Conservation (phyloP, 139 green algal genomes). For the Micractinium conductrix region DNA sequence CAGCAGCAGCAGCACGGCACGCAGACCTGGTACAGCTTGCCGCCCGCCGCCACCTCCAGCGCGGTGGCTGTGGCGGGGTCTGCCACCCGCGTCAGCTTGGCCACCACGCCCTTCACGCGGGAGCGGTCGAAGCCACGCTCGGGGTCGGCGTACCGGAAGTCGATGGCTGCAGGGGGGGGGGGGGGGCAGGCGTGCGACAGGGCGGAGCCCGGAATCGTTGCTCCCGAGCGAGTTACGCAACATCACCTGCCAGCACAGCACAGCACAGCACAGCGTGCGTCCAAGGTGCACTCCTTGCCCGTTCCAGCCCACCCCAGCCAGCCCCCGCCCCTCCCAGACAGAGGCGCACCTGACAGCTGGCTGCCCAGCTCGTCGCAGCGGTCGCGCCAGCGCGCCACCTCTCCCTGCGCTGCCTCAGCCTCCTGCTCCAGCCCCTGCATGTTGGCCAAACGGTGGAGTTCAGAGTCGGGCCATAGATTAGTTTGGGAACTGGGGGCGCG, state of each 20-base stretch:
- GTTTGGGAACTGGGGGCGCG: too few relatives aligned
- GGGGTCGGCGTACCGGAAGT: slow-evolving; percentile 86
- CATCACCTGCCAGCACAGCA: too few relatives aligned
- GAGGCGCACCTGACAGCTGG: slow-evolving; percentile 60
- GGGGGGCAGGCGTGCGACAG: background rate
- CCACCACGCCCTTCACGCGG: slow-evolving; percentile 86
- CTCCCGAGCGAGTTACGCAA: too few relatives aligned
- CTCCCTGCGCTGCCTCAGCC: slow-evolving; percentile 38
- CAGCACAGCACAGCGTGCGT: too few relatives aligned
- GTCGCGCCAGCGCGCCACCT: slow-evolving; percentile 56
- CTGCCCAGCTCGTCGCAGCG: slow-evolving; percentile 63
- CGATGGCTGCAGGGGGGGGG: slow-evolving; percentile 44
- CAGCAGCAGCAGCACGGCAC: too few relatives aligned
- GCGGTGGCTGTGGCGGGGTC: slow-evolving; percentile 76
- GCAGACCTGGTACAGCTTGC: slow-evolving; percentile 93
- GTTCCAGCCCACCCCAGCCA: background rate
- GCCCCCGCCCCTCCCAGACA: background rate
- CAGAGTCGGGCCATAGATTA: too few relatives aligned
- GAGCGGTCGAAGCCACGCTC: slow-evolving; percentile 71
- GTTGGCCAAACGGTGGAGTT: too few relatives aligned
- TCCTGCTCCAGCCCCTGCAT: slow-evolving; percentile 58
- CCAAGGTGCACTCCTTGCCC: too few relatives aligned
- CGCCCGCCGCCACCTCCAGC: slow-evolving; percentile 95
- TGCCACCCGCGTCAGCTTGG: slow-evolving; percentile 80
- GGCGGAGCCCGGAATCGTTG: too few relatives aligned